Evolutionary conservation across 805 yeast species (phyloP).

Genomic region (Candida multigemmis): DNA sequence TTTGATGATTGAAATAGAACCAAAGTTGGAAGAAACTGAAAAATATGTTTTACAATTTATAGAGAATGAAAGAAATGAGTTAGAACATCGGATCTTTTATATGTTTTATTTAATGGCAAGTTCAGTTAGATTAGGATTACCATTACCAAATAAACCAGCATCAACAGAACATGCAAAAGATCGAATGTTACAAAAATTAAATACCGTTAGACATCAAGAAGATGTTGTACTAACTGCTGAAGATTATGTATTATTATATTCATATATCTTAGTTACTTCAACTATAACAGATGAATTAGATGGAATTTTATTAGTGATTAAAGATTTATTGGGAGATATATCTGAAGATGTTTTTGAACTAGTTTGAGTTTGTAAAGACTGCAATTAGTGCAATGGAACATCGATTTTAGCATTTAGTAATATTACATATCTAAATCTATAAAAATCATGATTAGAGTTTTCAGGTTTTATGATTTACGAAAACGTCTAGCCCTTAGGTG

Average conservation of each 20-base stretch:
- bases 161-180: slow-evolving; percentile 69
- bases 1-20: slow-evolving; percentile 57
- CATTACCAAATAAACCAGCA: slow-evolving; percentile 70
- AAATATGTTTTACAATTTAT: slow-evolving; percentile 45
- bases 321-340: slow-evolving; percentile 56
- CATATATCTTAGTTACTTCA: slow-evolving; percentile 65
- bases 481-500: too few relatives aligned
- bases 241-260: slow-evolving; percentile 69
- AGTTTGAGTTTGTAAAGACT: too few relatives aligned
- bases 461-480: too few relatives aligned
- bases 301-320: slow-evolving; percentile 43
- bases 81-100: slow-evolving; percentile 64
- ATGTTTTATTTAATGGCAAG: slow-evolving; percentile 75
- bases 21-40: slow-evolving; percentile 44
- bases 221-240: slow-evolving; percentile 42
- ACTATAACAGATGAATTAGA: slow-evolving; percentile 60
- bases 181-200: slow-evolving; percentile 55
- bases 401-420: too few relatives aligned
- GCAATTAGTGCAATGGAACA: too few relatives aligned
- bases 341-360: slow-evolving; percentile 52
- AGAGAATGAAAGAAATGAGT: slow-evolving; percentile 51
- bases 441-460: too few relatives aligned
- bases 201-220: slow-evolving; percentile 38
- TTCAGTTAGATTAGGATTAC: slow-evolving; percentile 66
- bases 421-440: too few relatives aligned